Conservation (phyloP, 495 filamentous ascomycete species). For the Tuber melanosporum region DNA sequence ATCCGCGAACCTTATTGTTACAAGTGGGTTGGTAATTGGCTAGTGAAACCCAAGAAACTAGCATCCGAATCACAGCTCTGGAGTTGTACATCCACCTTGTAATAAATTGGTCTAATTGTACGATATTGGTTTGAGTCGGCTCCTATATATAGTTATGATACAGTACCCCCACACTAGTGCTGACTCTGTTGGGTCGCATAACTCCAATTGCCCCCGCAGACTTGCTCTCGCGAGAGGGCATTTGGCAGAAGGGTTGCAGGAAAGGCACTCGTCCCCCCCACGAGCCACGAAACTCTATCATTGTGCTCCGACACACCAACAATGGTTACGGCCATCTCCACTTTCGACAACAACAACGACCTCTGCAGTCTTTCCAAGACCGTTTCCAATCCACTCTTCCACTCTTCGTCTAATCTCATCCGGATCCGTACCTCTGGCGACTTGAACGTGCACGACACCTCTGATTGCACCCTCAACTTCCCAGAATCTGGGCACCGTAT, state of each 20-base stretch:
- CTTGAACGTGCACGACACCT: constrained; percentile 78
- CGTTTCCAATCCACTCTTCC: constrained; percentile 48
- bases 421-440: constrained; percentile 59
- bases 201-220: not conserved
- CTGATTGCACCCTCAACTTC: constrained; percentile 59
- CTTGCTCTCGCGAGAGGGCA: not conserved
- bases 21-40: not conserved
- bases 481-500: constrained; percentile 90
- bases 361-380: constrained; percentile 56
- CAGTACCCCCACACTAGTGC: constrained; percentile 1
- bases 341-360: constrained; percentile 70
- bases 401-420: constrained; percentile 71
- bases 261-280: not conserved
- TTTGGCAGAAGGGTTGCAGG: not conserved
- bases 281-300: not conserved
- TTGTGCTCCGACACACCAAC: constrained; percentile 60
- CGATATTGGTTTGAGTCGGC: not conserved
- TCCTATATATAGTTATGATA: not conserved
- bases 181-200: not conserved
- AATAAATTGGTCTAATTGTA: constrained; percentile 3
- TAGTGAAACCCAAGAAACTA: not conserved
- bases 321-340: constrained; percentile 56
- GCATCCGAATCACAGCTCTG: not conserved
- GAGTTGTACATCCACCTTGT: not conserved
- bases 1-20: not conserved